These are phyloP conservation scores for Rhododendron kiyosumense DNA, from an alignment of 148 eudicot genomes.

Conservation along the genomic window DNA sequence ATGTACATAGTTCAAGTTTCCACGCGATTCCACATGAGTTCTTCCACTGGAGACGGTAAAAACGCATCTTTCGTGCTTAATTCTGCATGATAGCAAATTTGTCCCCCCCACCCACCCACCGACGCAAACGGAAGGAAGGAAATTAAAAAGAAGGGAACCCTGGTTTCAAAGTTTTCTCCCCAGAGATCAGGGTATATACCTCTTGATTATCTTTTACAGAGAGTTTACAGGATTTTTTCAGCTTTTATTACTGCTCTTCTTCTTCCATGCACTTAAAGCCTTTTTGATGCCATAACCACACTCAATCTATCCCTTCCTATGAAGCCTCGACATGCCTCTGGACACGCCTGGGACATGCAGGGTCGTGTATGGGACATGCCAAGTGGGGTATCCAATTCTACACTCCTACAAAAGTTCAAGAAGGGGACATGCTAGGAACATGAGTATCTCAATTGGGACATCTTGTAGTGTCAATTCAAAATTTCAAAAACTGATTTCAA, in stretches of 20 bases:
- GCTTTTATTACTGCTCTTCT: neutral
- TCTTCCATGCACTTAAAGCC: neutral
- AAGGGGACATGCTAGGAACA: neutral
- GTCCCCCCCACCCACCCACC: no score
- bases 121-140: no score
- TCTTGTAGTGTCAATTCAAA: neutral
- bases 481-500: neutral
- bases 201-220: no score
- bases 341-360: neutral
- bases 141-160: no score
- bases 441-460: neutral
- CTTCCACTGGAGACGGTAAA: neutral
- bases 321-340: neutral
- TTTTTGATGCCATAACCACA: no score
- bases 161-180: no score
- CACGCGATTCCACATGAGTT: neutral
- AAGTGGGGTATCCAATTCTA: neutral
- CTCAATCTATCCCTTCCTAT: no score
- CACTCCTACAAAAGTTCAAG: neutral
- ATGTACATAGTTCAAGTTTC: neutral
- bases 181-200: no score
- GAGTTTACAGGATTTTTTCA: neutral
- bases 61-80: neutral
- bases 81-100: neutral
- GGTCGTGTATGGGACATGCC: neutral